A percentile compares a stretch with the other conserved stretches of the same genome.
These are phyloP conservation scores for Calocybe gangraenosa DNA, from an alignment of 768 basidiomycete species.

Conservation along the genomic window DNA sequence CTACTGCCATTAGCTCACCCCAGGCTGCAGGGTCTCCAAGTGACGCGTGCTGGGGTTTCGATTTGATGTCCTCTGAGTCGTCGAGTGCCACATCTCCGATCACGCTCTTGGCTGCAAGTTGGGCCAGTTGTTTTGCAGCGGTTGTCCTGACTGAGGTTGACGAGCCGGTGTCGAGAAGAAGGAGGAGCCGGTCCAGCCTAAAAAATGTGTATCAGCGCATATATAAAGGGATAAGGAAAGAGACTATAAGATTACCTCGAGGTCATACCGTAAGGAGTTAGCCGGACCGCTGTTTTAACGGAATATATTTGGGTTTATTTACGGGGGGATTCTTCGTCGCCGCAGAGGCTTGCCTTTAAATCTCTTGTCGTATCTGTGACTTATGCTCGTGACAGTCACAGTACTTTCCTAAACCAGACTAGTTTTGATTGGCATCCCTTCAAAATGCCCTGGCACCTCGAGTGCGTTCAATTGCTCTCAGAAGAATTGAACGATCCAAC, in stretches of 20 bases:
- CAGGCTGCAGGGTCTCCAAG: slow-evolving; percentile 72
- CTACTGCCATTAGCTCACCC: slow-evolving; percentile 86
- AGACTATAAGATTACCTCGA: slow-evolving; percentile 66
- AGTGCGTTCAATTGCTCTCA: slow-evolving; percentile 12
- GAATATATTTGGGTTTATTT: slow-evolving; percentile 41
- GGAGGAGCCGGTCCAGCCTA: slow-evolving; percentile 95
- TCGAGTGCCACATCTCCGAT: slow-evolving; percentile 72
- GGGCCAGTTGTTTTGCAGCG: slow-evolving; percentile 95
- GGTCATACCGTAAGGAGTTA: slow-evolving; percentile 63
- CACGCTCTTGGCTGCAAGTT: slow-evolving; percentile 84
- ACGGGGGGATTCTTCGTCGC: slow-evolving; percentile 49
- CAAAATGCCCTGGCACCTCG: slow-evolving; percentile 14
- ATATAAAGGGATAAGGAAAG: slow-evolving; percentile 1
- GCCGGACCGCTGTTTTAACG: slow-evolving; percentile 43
- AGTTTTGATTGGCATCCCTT: slow-evolving; percentile 15
- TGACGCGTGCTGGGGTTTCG: slow-evolving; percentile 52
- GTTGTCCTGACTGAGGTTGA: slow-evolving; percentile 85
- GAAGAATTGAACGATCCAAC: slow-evolving; percentile 12
- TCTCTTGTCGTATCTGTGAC: slow-evolving; percentile 48
- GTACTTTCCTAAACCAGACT: slow-evolving; percentile 18
- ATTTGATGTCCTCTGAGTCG: slow-evolving; percentile 68
- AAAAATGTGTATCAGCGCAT: slow-evolving; percentile 7
- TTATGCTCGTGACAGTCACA: slow-evolving; percentile 35
- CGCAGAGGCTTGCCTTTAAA: slow-evolving; percentile 54
- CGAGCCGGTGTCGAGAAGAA: slow-evolving; percentile 93